Evolutionary conservation across 2,329 filamentous ascomycete species (phyloP).

Genomic region (Alternaria sp.): DNA sequence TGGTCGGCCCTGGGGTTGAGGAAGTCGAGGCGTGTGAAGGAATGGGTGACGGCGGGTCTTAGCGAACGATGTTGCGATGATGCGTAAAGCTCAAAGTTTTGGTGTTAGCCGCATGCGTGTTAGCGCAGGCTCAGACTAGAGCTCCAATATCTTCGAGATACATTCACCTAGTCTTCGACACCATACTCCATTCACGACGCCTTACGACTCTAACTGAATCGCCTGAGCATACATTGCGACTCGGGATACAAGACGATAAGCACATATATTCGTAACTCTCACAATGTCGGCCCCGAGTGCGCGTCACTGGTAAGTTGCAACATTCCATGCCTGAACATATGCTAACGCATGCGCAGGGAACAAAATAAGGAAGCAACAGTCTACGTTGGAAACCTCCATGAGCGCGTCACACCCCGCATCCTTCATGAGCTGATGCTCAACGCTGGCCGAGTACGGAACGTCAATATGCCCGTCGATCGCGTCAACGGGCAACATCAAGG

Average conservation of each 20-base stretch:
- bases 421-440: slow-evolving; percentile 99
- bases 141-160: slow-evolving; percentile 35
- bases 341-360: slow-evolving; percentile 56
- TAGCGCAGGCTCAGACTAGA: slow-evolving; percentile 21
- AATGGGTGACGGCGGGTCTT: slow-evolving; percentile 11
- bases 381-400: slow-evolving; percentile 98
- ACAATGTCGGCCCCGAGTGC: slow-evolving; percentile 68
- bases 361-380: slow-evolving; percentile 98
- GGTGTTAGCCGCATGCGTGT: slow-evolving; percentile 17
- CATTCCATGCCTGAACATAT: background rate
- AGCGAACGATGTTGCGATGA: slow-evolving; percentile 19
- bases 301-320: slow-evolving; percentile 74
- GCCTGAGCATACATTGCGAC: slow-evolving; percentile 2
- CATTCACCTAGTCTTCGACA: slow-evolving; percentile 9
- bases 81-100: slow-evolving; percentile 36
- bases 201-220: background rate
- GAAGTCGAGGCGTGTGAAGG: slow-evolving; percentile 6
- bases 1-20: slow-evolving; percentile 1
- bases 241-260: background rate
- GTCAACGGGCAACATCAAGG: slow-evolving; percentile 97
- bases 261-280: background rate
- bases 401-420: slow-evolving; percentile 88
- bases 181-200: slow-evolving; percentile 12
- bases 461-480: slow-evolving; percentile 97
- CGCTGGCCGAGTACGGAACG: slow-evolving; percentile 95